phyloP scores from a whole-genome alignment of 2,329 filamentous ascomycete genomes.

The Drechslera avenae region DNA sequence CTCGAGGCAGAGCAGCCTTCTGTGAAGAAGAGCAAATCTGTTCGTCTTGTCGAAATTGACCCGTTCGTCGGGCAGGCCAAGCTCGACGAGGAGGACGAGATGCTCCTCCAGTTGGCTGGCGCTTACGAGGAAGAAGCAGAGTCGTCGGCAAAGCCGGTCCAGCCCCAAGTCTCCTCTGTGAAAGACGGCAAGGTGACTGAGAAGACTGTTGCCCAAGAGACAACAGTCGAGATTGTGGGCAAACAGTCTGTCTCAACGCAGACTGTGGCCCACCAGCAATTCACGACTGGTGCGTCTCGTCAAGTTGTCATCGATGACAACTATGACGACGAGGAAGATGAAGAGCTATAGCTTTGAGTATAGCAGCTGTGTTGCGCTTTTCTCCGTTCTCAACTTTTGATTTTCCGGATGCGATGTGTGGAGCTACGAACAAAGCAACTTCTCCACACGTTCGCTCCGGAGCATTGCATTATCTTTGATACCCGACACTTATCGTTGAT shows the following conservation, averaged over 20 bases:
- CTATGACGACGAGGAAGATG: background rate
- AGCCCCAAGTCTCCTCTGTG: background rate
- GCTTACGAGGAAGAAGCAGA: background rate
- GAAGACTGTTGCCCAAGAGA: background rate
- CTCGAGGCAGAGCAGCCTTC: background rate
- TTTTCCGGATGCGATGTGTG: no score
- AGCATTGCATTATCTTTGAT: no score
- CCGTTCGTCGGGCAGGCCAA: background rate
- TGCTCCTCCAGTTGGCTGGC: constrained; percentile 1
- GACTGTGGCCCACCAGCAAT: background rate
- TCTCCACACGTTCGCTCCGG: no score
- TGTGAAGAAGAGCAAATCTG: background rate
- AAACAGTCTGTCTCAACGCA: background rate
- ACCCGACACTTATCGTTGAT: no score
- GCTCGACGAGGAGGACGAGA: constrained; percentile 2
- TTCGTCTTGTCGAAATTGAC: background rate
- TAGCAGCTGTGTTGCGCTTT: no score
- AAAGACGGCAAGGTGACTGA: background rate
- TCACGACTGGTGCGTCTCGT: background rate
- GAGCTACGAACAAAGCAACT: no score
- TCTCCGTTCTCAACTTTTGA: no score
- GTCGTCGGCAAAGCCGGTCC: background rate
- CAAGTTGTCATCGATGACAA: constrained; percentile 1
- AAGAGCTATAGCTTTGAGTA: background rate
- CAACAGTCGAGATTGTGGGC: background rate